Conservation (phyloP, 1,139 yeast genomes). For the Zhuliangozyma parablackwelliae region DNA sequence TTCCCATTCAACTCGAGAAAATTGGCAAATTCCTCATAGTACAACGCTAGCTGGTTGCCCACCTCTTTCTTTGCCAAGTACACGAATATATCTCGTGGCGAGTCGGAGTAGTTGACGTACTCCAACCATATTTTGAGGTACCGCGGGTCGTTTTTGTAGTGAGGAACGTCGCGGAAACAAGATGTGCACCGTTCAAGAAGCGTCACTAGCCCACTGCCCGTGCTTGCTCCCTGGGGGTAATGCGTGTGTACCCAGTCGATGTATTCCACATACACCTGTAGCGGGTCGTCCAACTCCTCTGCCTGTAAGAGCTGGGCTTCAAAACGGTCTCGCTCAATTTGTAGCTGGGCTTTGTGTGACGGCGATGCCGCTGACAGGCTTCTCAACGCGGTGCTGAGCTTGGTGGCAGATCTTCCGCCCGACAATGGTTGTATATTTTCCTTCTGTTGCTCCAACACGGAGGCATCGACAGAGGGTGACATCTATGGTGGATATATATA, state of each 20-base stretch:
- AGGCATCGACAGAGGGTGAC: neutral
- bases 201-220: constrained; percentile 63
- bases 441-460: constrained; percentile 60
- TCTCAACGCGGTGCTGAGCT: constrained; percentile 45
- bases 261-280: constrained; percentile 68
- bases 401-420: constrained; percentile 67
- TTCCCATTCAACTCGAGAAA: constrained; percentile 53
- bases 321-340: constrained; percentile 35
- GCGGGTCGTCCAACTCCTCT: constrained; percentile 75
- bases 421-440: constrained; percentile 72
- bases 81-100: constrained; percentile 68
- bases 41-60: constrained; percentile 63
- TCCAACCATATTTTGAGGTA: constrained; percentile 79
- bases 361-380: constrained; percentile 7
- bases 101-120: constrained; percentile 64
- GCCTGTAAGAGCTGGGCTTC: constrained; percentile 42
- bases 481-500: no score
- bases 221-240: constrained; percentile 64
- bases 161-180: constrained; percentile 57
- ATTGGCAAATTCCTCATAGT: constrained; percentile 77
- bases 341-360: constrained; percentile 18
- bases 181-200: constrained; percentile 72
- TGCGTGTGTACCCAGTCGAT: constrained; percentile 66
- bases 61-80: constrained; percentile 73
- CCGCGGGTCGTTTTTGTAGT: constrained; percentile 78